Conservation (phyloP, 306 rosid genomes). For the Prunus mira region DNA sequence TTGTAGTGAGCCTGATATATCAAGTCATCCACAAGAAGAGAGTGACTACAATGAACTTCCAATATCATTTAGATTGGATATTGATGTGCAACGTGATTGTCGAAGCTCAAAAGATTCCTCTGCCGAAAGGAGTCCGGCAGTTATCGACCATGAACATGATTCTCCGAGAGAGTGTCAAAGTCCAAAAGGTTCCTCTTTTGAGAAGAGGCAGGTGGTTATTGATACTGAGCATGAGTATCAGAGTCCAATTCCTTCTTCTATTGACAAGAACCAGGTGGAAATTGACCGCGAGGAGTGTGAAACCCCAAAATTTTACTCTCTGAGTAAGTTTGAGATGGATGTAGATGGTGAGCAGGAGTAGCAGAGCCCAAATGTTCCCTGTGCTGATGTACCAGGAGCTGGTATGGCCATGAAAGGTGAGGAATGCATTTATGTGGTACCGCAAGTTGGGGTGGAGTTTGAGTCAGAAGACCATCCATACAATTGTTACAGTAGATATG, state of each 20-base stretch:
- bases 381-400: slow-evolving; percentile 21
- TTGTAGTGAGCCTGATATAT: slow-evolving; percentile 22
- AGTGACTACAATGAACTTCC: slow-evolving; percentile 20
- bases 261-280: slow-evolving; percentile 29
- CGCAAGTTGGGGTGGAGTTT: slow-evolving; percentile 47
- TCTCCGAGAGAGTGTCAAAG: slow-evolving; percentile 9
- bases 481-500: slow-evolving; percentile 50
- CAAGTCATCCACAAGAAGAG: slow-evolving; percentile 18
- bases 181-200: slow-evolving; percentile 20
- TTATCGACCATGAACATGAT: background rate
- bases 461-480: slow-evolving; percentile 62
- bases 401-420: slow-evolving; percentile 20
- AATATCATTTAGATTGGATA: slow-evolving; percentile 23
- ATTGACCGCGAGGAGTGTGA: slow-evolving; percentile 31
- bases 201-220: slow-evolving; percentile 20
- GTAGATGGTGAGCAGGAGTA: slow-evolving; percentile 16
- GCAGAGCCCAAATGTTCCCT: slow-evolving; percentile 16
- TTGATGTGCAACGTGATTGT: slow-evolving; percentile 18
- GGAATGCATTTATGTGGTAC: slow-evolving; percentile 30
- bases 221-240: slow-evolving; percentile 27
- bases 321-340: slow-evolving; percentile 30
- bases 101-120: slow-evolving; percentile 5
- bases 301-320: slow-evolving; percentile 25
- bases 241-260: slow-evolving; percentile 23
- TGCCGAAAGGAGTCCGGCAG: background rate